Evolutionary conservation across 176 grass and related monocot species (phyloP).

Genomic region (Oryza brachyantha): DNA sequence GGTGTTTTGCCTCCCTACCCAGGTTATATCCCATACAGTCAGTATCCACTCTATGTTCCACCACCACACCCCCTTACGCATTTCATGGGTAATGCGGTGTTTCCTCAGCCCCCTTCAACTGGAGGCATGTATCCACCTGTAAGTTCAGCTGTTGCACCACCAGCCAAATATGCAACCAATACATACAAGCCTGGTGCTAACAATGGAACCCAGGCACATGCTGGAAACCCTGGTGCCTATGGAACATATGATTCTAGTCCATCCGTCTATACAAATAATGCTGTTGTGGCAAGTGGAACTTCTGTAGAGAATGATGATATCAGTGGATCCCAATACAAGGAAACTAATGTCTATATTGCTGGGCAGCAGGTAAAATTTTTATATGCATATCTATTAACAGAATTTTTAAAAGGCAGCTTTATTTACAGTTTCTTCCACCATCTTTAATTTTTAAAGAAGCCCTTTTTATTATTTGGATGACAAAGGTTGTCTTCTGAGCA

Average conservation of each 20-base stretch:
- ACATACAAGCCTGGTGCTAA: conserved; percentile 79
- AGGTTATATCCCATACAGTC: conserved; percentile 74
- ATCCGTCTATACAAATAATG: conserved; percentile 53
- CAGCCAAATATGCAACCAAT: conserved; percentile 57
- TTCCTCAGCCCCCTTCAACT: conserved; percentile 66
- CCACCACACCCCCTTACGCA: conserved; percentile 54
- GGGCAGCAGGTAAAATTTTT: conserved; percentile 59
- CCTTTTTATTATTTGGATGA: background rate
- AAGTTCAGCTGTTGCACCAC: conserved; percentile 42
- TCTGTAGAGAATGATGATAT: conserved; percentile 61
- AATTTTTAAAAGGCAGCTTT: background rate
- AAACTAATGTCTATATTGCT: conserved; percentile 78
- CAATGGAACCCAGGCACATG: conserved; percentile 55
- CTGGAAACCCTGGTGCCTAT: conserved; percentile 57
- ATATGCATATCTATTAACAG: conserved; percentile 1
- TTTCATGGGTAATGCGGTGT: conserved; percentile 67
- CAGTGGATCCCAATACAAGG: conserved; percentile 63
- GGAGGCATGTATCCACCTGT: conserved; percentile 63
- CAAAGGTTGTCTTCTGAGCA: background rate
- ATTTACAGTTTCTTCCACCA: conserved; percentile 1
- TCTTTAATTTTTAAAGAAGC: conserved; percentile 7
- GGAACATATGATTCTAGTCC: conserved; percentile 62
- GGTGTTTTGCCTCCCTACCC: conserved; percentile 77
- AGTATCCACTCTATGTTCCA: conserved; percentile 76
- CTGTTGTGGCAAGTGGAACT: conserved; percentile 45